These are phyloP conservation scores for Trametes coccinea DNA, from an alignment of 768 basidiomycete genomes.

Conservation along the genomic window DNA sequence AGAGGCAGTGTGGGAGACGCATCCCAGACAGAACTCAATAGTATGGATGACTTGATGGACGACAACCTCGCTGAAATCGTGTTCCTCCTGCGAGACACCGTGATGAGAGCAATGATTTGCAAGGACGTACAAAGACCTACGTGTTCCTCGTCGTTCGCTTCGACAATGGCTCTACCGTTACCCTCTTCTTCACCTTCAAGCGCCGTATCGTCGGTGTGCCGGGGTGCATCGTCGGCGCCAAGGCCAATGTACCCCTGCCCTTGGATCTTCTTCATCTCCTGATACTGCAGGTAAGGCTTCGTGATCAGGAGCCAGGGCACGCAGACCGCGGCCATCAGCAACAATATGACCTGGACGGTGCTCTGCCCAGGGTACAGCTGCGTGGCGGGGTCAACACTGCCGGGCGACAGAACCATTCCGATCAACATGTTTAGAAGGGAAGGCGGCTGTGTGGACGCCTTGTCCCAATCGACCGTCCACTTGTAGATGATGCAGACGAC, in stretches of 20 bases:
- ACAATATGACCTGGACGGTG: constrained; percentile 76
- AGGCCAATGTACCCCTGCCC: constrained; percentile 82
- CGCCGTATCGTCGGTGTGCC: constrained; percentile 56
- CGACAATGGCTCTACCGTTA: constrained; percentile 70
- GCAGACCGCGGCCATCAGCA: constrained; percentile 79
- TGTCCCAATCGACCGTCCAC: constrained; percentile 92
- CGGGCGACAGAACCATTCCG: constrained; percentile 92
- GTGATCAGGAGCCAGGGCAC: constrained; percentile 93
- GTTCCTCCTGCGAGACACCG: constrained; percentile 57
- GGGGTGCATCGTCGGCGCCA: constrained; percentile 54
- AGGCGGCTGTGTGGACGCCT: constrained; percentile 68
- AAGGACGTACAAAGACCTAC: constrained; percentile 47
- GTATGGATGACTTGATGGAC: constrained; percentile 99
- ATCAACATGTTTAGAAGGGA: constrained; percentile 96
- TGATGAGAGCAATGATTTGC: constrained; percentile 12
- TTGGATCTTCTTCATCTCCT: constrained; percentile 83
- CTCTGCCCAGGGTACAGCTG: constrained; percentile 88
- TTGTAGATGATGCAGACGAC: constrained; percentile 95
- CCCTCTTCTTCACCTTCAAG: constrained; percentile 83
- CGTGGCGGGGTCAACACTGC: constrained; percentile 62
- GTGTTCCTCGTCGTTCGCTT: constrained; percentile 72
- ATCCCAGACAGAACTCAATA: constrained; percentile 98
- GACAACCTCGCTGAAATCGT: constrained; percentile 92
- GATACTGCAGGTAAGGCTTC: constrained; percentile 91
- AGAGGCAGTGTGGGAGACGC: constrained; percentile 96